Conservation (phyloP, 2,329 filamentous ascomycete genomes). For the Colletotrichum sp. region DNA sequence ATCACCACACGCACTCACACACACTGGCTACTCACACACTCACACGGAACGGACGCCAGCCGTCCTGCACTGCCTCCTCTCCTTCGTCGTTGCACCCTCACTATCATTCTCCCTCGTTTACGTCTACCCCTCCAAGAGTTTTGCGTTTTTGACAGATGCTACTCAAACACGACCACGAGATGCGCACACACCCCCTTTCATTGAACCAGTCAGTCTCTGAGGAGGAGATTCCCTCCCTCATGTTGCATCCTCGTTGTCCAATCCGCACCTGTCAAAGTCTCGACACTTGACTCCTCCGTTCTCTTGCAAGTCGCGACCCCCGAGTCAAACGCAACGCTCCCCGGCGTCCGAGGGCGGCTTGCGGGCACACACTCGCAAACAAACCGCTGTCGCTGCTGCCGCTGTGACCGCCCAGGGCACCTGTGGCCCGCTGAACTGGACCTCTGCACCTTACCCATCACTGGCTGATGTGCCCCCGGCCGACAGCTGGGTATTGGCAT, state of each 20-base stretch:
- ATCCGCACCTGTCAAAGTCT: not conserved
- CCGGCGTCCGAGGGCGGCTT: not conserved
- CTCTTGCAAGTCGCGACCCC: not conserved
- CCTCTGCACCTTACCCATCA: not conserved
- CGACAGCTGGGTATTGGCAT: not conserved
- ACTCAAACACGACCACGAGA: not conserved
- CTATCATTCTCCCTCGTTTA: not conserved
- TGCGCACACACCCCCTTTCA: not conserved
- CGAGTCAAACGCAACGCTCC: not conserved
- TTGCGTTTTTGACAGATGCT: not conserved
- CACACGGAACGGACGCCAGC: slow-evolving; percentile 6
- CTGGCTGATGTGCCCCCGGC: not conserved
- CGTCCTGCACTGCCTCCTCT: slow-evolving; percentile 7
- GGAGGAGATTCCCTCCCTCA: not conserved
- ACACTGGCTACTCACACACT: not conserved
- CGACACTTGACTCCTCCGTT: not conserved
- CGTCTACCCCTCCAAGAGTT: not conserved
- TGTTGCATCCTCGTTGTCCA: not conserved
- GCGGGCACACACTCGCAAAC: not conserved
- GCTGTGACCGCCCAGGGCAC: not conserved
- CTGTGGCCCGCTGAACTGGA: not conserved
- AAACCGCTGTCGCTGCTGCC: not conserved
- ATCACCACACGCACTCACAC: not conserved
- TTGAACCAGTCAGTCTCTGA: not conserved
- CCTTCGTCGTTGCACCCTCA: not conserved